phyloP scores from a whole-genome alignment of 768 basidiomycete species.

The Russula abietina region DNA sequence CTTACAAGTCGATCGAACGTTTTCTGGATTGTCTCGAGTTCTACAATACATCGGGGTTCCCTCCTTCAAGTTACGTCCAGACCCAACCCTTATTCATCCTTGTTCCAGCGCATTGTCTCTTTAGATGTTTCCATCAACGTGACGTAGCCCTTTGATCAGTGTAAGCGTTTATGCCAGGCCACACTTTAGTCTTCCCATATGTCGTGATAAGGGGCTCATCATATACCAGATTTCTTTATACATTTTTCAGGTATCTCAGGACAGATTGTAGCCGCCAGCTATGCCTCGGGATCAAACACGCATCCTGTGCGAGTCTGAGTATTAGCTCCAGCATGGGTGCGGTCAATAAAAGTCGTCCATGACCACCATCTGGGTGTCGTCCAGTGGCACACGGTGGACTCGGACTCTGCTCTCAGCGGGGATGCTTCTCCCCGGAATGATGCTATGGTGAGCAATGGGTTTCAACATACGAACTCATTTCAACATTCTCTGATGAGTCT shows the following conservation, averaged over 20 bases:
- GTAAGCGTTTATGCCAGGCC: constrained; percentile 31
- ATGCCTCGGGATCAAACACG: neutral
- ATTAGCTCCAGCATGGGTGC: neutral
- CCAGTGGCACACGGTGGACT: neutral
- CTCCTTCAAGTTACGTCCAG: neutral
- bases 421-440: neutral
- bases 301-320: neutral
- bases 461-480: neutral
- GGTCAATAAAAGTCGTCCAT: neutral
- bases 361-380: neutral
- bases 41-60: too few species aligned
- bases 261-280: neutral
- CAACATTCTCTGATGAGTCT: neutral
- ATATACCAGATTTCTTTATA: neutral
- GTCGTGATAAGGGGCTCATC: neutral
- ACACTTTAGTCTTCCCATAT: neutral
- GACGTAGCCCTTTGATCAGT: constrained; percentile 46
- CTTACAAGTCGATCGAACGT: too few species aligned
- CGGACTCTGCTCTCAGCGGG: neutral
- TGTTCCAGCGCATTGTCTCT: constrained; percentile 39
- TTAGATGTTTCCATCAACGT: constrained; percentile 47
- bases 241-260: neutral
- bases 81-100: neutral
- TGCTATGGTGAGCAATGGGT: neutral
- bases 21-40: too few species aligned